Percentiles rank a stretch among this genome's conserved stretches.
phyloP scores from a whole-genome alignment of 441 rosid species.

The Erodium trifolium region DNA sequence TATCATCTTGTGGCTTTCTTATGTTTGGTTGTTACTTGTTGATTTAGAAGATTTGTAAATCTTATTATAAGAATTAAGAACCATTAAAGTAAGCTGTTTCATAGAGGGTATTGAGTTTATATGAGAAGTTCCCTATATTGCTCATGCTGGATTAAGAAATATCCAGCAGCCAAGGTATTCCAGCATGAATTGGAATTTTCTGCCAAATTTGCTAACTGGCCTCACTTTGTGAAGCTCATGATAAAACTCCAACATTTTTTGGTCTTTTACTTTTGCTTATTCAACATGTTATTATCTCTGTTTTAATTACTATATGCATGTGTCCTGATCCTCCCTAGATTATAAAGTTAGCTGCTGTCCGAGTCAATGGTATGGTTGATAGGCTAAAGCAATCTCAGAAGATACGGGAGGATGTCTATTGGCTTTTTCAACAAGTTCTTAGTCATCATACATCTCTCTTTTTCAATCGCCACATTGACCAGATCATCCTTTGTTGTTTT shows the following conservation, averaged over 20 bases:
- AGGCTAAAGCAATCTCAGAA: conserved; percentile 79
- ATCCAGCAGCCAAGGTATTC: background rate
- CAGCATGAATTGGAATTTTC: background rate
- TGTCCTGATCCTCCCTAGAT: conserved; percentile 34
- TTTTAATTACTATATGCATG: background rate
- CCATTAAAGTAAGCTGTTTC: background rate
- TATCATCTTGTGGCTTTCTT: too few relatives aligned
- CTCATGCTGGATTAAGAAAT: background rate
- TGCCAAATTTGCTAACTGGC: background rate
- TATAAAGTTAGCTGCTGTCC: conserved; percentile 88
- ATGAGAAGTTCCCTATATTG: background rate
- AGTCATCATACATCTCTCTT: conserved; percentile 66
- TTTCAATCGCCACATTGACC: conserved; percentile 92
- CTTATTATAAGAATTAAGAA: background rate
- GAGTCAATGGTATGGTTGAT: conserved; percentile 93
- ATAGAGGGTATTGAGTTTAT: background rate
- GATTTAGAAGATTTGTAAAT: background rate
- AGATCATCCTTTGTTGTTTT: conserved; percentile 94
- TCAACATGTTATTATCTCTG: background rate
- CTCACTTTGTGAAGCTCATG: background rate
- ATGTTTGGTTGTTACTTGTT: background rate
- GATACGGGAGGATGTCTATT: conserved; percentile 72
- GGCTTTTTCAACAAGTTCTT: conserved; percentile 77
- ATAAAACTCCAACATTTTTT: background rate
- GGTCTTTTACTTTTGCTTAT: background rate